Conservation (phyloP, 148 eudicot species). For the Amaranthus palmeri region DNA sequence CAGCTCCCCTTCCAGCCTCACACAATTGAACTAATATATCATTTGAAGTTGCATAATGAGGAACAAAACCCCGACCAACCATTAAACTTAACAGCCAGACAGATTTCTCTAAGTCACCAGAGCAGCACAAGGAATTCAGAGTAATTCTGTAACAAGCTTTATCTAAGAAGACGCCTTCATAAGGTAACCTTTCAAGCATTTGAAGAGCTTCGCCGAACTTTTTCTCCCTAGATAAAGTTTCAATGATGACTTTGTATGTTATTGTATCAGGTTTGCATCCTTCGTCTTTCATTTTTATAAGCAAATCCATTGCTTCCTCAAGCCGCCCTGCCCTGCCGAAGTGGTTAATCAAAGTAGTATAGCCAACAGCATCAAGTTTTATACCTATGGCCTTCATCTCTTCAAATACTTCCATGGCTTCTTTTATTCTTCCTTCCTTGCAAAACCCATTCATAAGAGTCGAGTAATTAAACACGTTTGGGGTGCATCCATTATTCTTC, state of each 20-base stretch:
- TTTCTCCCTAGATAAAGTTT: slow-evolving; percentile 55
- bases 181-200: slow-evolving; percentile 70
- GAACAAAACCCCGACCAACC: slow-evolving; percentile 72
- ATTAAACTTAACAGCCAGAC: slow-evolving; percentile 55
- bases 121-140: slow-evolving; percentile 48
- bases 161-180: slow-evolving; percentile 56
- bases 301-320: slow-evolving; percentile 58
- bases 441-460: slow-evolving; percentile 80
- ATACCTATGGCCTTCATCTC: slow-evolving; percentile 62
- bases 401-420: slow-evolving; percentile 52
- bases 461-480: slow-evolving; percentile 69
- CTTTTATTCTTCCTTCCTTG: slow-evolving; percentile 58
- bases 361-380: slow-evolving; percentile 67
- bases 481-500: slow-evolving; percentile 76
- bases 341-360: slow-evolving; percentile 73
- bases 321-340: slow-evolving; percentile 52
- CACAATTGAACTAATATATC: slow-evolving; percentile 60
- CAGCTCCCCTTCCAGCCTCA: slow-evolving; percentile 52
- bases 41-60: slow-evolving; percentile 85
- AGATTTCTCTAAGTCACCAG: slow-evolving; percentile 62
- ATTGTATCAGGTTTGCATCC: slow-evolving; percentile 67
- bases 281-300: slow-evolving; percentile 60
- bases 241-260: slow-evolving; percentile 63
- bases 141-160: slow-evolving; percentile 66
- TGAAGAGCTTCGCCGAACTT: slow-evolving; percentile 59